Conservation (phyloP, 1,284 basidiomycete species). For the Ceratobasidium theobromae region DNA sequence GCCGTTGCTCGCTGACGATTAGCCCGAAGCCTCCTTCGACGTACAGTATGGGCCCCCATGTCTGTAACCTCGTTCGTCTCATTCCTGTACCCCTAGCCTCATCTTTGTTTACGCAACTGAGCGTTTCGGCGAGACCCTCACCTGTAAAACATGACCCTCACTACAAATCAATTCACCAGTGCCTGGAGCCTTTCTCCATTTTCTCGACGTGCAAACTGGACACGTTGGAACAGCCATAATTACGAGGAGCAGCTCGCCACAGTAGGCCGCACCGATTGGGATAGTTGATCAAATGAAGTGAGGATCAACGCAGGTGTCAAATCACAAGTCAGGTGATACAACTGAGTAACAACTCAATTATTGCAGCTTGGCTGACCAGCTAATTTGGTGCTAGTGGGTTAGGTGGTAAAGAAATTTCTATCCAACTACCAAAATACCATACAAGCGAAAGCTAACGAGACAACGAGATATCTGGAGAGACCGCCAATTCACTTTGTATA, state of each 20-base stretch:
- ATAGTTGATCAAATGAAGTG: too few relatives aligned
- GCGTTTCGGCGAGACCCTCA: constrained; percentile 40
- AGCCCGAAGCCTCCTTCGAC: constrained; percentile 48
- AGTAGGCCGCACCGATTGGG: too few relatives aligned
- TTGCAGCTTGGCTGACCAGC: too few relatives aligned
- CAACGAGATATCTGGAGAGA: constrained; percentile 62
- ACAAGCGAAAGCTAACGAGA: too few relatives aligned
- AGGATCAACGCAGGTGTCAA: too few relatives aligned
- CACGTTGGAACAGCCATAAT: constrained; percentile 46
- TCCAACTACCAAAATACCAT: too few relatives aligned
- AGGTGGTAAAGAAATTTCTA: too few relatives aligned
- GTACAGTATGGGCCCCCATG: constrained; percentile 56
- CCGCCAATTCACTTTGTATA: constrained; percentile 60
- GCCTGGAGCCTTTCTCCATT: constrained; percentile 75
- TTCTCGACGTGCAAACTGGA: constrained; percentile 67
- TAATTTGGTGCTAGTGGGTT: too few relatives aligned
- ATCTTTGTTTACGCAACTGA: too few relatives aligned
- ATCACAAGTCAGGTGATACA: too few relatives aligned
- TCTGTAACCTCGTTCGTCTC: constrained; percentile 65
- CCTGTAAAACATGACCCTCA: constrained; percentile 78
- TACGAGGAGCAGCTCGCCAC: too few relatives aligned
- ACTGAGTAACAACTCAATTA: too few relatives aligned
- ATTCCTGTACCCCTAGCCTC: constrained; percentile 65
- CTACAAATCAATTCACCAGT: constrained; percentile 71
- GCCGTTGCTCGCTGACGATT: constrained; percentile 47